phyloP scores from a whole-genome alignment of 2,329 filamentous ascomycete genomes.

The Aspergillus sojae region DNA sequence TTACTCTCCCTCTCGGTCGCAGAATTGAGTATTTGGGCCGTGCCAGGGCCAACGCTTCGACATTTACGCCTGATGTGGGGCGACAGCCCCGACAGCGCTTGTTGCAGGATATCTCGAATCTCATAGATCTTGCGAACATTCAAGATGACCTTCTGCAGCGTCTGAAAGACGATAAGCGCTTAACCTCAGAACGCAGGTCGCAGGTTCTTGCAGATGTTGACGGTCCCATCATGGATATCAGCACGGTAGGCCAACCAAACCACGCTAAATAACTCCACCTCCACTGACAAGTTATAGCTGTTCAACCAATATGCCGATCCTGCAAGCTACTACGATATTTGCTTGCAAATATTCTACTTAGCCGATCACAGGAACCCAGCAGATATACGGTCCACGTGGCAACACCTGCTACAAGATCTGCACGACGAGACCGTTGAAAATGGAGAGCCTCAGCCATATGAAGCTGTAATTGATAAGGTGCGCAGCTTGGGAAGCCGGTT shows the following conservation, averaged over 20 bases:
- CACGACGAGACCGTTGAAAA: constrained; percentile 58
- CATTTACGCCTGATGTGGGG: constrained; percentile 73
- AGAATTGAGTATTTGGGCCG: constrained; percentile 87
- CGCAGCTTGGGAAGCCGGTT: constrained; percentile 60
- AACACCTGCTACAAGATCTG: constrained; percentile 73
- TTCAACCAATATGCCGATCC: constrained; percentile 91
- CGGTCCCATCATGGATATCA: constrained; percentile 75
- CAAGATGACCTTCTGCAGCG: constrained; percentile 88
- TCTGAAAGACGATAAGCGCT: constrained; percentile 71
- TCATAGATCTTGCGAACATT: constrained; percentile 91
- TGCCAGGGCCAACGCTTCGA: constrained; percentile 90
- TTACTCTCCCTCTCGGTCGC: constrained; percentile 76
- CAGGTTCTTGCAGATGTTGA: constrained; percentile 71
- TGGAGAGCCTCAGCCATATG: constrained; percentile 48
- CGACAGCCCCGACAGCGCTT: constrained; percentile 82
- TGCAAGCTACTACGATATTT: constrained; percentile 91
- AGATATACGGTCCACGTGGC: constrained; percentile 84
- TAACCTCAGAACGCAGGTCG: constrained; percentile 63
- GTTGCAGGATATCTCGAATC: constrained; percentile 78
- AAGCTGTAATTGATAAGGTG: constrained; percentile 56
- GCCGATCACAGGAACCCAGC: constrained; percentile 88
- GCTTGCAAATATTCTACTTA: constrained; percentile 85
- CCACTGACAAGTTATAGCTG: constrained; percentile 58
- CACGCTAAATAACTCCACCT: not conserved
- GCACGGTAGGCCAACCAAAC: constrained; percentile 63